Evolutionary conservation across 2,329 filamentous ascomycete genomes (phyloP).

Genomic region (Ophiostoma piceae): DNA sequence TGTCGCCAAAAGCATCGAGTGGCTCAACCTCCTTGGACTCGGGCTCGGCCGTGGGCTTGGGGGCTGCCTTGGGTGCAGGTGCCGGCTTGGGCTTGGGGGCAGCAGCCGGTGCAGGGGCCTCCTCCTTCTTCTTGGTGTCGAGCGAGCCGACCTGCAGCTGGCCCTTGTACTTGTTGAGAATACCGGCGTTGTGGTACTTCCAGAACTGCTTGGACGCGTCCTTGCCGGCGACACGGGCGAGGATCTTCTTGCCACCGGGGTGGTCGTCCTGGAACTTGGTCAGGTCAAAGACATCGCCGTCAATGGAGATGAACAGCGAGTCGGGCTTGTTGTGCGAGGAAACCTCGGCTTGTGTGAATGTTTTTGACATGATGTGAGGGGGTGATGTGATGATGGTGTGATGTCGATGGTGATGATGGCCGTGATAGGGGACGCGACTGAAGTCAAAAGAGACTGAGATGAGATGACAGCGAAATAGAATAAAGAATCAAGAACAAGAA

Average conservation of each 20-base stretch:
- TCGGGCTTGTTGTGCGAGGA: constrained; percentile 85
- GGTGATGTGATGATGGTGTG: not conserved
- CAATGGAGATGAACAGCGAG: constrained; percentile 82
- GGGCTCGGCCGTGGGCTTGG: constrained; percentile 28
- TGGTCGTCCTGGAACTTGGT: constrained; percentile 84
- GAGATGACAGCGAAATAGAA: constrained; percentile 12
- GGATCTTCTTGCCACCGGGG: constrained; percentile 65
- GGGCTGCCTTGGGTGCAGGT: constrained; percentile 34
- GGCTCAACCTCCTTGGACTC: constrained; percentile 46
- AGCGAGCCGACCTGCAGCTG: constrained; percentile 80
- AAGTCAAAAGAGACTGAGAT: not conserved
- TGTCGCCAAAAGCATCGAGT: constrained; percentile 75
- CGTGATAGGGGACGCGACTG: not conserved
- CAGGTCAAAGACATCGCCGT: constrained; percentile 92
- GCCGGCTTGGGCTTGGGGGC: constrained; percentile 36
- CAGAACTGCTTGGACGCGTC: constrained; percentile 64
- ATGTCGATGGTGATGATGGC: not conserved
- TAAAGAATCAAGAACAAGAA: constrained; percentile 6
- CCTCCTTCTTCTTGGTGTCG: constrained; percentile 68
- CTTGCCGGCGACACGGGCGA: constrained; percentile 59
- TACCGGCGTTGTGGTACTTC: constrained; percentile 77
- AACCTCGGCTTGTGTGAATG: constrained; percentile 78
- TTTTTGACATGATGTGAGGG: constrained; percentile 66
- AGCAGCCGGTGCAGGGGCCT: constrained; percentile 40
- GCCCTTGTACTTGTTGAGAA: constrained; percentile 78